Percentiles rank a stretch among this genome's conserved stretches.
Conservation (phyloP, 768 basidiomycete species). For the Cystoderma amianthinum region DNA sequence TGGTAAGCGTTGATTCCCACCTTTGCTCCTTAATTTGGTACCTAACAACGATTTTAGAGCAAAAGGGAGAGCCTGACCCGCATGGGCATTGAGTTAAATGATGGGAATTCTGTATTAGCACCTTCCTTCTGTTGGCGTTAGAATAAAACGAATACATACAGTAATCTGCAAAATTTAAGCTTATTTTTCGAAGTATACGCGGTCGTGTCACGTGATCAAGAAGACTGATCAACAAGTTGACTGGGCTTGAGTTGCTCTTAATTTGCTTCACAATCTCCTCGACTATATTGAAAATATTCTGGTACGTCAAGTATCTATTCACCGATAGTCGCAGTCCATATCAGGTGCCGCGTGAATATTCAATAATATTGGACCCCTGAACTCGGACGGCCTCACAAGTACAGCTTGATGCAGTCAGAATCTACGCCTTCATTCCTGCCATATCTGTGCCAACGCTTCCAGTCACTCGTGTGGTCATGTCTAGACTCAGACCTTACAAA, state of each 20-base stretch:
- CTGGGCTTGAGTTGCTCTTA: not conserved
- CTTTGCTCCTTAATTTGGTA: conserved; percentile 5
- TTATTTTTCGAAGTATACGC: not conserved
- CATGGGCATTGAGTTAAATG: conserved; percentile 63
- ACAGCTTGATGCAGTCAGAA: conserved; percentile 50
- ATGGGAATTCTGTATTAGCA: not conserved
- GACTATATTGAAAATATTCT: too few species aligned
- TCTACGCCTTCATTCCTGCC: conserved; percentile 40
- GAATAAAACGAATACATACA: not conserved
- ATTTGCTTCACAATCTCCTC: not conserved
- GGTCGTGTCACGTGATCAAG: not conserved
- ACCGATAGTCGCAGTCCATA: not conserved
- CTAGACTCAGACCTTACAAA: conserved; percentile 74
- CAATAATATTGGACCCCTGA: conserved; percentile 16
- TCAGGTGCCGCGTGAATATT: conserved; percentile 8
- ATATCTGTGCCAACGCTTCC: conserved; percentile 62
- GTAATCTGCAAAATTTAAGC: not conserved
- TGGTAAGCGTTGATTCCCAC: conserved; percentile 39
- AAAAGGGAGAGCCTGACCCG: conserved; percentile 62
- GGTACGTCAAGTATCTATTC: too few species aligned
- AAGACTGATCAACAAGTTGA: not conserved
- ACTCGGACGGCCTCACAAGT: conserved; percentile 17
- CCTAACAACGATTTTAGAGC: conserved; percentile 38
- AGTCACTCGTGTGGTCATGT: conserved; percentile 73
- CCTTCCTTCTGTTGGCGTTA: not conserved